Evolutionary conservation across 352 stramenopile genomes (phyloP).

Genomic region (Pythium biforme): DNA sequence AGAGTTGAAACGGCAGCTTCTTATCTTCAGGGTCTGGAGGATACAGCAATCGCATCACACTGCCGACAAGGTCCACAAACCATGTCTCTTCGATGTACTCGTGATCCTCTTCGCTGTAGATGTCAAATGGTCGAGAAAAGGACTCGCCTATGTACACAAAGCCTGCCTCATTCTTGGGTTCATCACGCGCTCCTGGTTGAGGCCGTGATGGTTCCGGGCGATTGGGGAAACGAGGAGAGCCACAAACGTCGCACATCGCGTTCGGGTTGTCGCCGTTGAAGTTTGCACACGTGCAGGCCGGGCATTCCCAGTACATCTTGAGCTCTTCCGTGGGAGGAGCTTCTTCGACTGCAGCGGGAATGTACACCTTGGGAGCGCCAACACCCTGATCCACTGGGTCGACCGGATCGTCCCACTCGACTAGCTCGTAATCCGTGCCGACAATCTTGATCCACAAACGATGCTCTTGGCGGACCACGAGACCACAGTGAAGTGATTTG

Average conservation of each 20-base stretch:
- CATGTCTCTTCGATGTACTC: slow-evolving; percentile 60
- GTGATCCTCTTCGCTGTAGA: slow-evolving; percentile 80
- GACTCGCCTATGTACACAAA: slow-evolving; percentile 57
- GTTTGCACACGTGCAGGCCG: slow-evolving; percentile 81
- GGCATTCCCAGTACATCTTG: slow-evolving; percentile 90
- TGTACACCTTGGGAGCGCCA: slow-evolving; percentile 56
- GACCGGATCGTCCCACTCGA: slow-evolving; percentile 86
- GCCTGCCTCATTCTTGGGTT: slow-evolving; percentile 36
- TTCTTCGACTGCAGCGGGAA: slow-evolving; percentile 24
- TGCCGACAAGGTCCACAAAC: slow-evolving; percentile 71
- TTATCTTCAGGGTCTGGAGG: slow-evolving; percentile 75
- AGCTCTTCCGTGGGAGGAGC: slow-evolving; percentile 39
- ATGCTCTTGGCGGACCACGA: slow-evolving; percentile 84
- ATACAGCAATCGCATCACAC: slow-evolving; percentile 60
- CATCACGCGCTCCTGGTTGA: slow-evolving; percentile 9
- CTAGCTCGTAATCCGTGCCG: slow-evolving; percentile 81
- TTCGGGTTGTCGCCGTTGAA: slow-evolving; percentile 84
- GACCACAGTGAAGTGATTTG: slow-evolving; percentile 84
- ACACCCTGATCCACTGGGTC: slow-evolving; percentile 82
- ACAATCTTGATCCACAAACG: slow-evolving; percentile 89
- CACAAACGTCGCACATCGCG: slow-evolving; percentile 77
- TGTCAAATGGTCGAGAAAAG: slow-evolving; percentile 75
- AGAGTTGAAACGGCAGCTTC: slow-evolving; percentile 77
- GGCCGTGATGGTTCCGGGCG: slow-evolving; percentile 19
- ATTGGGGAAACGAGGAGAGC: slow-evolving; percentile 40